Evolutionary conservation across 148 eudicot species (phyloP).

Genomic region (Selenicereus undatus): DNA sequence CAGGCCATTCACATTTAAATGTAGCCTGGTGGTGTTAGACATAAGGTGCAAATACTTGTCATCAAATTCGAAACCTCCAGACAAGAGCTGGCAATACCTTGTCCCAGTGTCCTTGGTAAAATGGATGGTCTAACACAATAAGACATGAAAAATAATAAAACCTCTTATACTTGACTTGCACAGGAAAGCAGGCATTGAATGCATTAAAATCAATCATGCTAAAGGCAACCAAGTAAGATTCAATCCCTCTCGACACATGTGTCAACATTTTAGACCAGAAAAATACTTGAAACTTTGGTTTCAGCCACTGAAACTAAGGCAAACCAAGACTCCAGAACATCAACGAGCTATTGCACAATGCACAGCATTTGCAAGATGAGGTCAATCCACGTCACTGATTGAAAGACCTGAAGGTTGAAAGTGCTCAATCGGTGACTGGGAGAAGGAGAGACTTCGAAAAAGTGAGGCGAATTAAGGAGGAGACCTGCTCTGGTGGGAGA

Average conservation of each 20-base stretch:
- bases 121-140: neutral
- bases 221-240: no score
- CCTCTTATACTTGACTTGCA: no score
- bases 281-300: neutral
- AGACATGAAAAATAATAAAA: neutral
- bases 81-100: conserved; percentile 1
- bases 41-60: neutral
- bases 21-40: neutral
- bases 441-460: no score
- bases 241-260: neutral
- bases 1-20: neutral
- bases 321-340: neutral
- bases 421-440: no score
- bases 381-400: no score
- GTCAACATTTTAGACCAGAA: neutral
- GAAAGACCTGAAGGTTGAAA: no score
- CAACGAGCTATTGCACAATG: no score
- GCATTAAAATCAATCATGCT: no score
- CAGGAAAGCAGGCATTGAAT: no score
- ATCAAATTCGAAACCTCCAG: neutral
- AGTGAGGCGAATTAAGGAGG: neutral
- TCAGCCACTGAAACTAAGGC: neutral
- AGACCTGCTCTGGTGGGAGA: neutral
- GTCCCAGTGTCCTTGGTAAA: neutral
- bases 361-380: no score